phyloP scores from a whole-genome alignment of 768 basidiomycete species.

The Xerocomus potaroensis region DNA sequence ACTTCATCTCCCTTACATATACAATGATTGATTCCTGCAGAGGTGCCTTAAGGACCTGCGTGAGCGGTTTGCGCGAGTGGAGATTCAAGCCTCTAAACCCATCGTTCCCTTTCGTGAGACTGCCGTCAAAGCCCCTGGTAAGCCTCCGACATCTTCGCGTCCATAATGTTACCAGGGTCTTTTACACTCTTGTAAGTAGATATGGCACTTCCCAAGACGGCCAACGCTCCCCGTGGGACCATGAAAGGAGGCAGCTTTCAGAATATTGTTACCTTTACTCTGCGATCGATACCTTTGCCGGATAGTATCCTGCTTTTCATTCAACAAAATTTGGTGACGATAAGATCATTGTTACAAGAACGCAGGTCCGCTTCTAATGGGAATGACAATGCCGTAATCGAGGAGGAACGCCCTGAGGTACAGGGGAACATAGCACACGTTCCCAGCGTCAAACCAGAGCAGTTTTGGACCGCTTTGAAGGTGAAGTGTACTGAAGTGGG shows the following conservation, averaged over 20 bases:
- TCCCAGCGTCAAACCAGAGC: slow-evolving; percentile 62
- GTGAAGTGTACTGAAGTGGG: slow-evolving; percentile 63
- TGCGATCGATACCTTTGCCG: slow-evolving; percentile 83
- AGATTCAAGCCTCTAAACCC: slow-evolving; percentile 90
- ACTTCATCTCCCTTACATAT: not conserved
- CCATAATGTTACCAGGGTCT: slow-evolving; percentile 1
- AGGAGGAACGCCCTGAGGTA: slow-evolving; percentile 38
- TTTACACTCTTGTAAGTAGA: no score
- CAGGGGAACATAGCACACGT: slow-evolving; percentile 58
- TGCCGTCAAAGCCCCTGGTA: slow-evolving; percentile 74
- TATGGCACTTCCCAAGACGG: slow-evolving; percentile 80
- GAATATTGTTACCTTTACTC: slow-evolving; percentile 71
- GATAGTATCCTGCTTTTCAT: slow-evolving; percentile 69
- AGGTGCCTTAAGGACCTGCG: slow-evolving; percentile 94
- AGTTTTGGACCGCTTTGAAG: slow-evolving; percentile 76
- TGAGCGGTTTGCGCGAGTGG: slow-evolving; percentile 90
- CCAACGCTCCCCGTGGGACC: slow-evolving; percentile 70
- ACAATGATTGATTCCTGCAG: slow-evolving; percentile 36
- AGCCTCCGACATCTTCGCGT: not conserved
- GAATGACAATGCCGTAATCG: slow-evolving; percentile 18
- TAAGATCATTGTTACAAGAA: slow-evolving; percentile 59
- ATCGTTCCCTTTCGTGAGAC: slow-evolving; percentile 99
- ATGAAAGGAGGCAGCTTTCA: slow-evolving; percentile 65
- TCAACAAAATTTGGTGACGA: slow-evolving; percentile 58
- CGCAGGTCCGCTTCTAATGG: slow-evolving; percentile 31